A percentile compares a stretch with the other conserved stretches of the same genome.
These are phyloP conservation scores for Hevea brasiliensis DNA, from an alignment of 345 rosid species.

Conservation along the genomic window DNA sequence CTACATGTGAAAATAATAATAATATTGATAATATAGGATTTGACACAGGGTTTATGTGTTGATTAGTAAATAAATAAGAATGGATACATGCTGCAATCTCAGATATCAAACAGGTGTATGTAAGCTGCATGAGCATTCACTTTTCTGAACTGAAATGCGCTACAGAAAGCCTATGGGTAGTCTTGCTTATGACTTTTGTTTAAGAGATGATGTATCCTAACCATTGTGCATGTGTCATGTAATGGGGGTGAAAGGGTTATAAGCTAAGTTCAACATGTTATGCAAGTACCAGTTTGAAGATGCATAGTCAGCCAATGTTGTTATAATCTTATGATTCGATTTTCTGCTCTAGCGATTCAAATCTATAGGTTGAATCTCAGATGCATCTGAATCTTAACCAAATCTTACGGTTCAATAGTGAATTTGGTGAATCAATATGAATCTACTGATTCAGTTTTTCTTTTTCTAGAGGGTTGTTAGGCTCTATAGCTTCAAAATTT, in stretches of 20 bases:
- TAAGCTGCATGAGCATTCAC: too few species aligned
- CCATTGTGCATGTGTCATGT: neutral
- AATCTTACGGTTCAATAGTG: too few species aligned
- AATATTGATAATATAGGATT: neutral
- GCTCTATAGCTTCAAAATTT: too few species aligned
- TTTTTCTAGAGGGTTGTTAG: too few species aligned
- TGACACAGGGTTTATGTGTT: neutral
- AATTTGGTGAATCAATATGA: too few species aligned
- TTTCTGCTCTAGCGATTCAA: too few species aligned
- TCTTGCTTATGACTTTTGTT: neutral
- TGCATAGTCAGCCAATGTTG: neutral
- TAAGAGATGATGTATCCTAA: neutral
- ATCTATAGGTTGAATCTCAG: too few species aligned
- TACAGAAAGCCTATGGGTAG: neutral
- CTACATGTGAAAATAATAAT: neutral
- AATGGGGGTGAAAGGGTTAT: neutral
- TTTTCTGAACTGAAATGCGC: neutral
- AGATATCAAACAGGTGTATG: too few species aligned
- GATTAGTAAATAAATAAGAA: too few species aligned
- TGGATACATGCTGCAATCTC: neutral
- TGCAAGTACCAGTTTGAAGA: neutral
- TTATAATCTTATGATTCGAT: too few species aligned
- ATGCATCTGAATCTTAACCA: too few species aligned
- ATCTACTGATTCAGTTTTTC: too few species aligned
- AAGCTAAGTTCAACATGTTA: neutral